Percentiles rank a stretch among this genome's conserved stretches.
phyloP scores from a whole-genome alignment of 1,284 basidiomycete genomes.

The Heimioporus punctisporus region DNA sequence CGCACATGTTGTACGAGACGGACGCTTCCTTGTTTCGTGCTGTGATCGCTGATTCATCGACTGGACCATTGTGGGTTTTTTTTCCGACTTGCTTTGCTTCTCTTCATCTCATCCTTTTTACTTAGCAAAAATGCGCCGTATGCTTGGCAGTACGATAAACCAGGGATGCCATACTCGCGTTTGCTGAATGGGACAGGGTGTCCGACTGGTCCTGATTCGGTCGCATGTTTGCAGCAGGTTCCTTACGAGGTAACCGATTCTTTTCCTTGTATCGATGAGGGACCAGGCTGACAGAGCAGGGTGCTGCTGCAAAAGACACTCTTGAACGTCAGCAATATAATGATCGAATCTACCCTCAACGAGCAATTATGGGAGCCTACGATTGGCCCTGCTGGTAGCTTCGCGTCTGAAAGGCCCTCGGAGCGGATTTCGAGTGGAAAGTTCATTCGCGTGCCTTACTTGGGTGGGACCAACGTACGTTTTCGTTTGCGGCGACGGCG shows the following conservation, averaged over 20 bases:
- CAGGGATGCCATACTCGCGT: conserved; percentile 54
- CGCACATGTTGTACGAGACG: conserved; percentile 10
- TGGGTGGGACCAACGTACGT: conserved; percentile 35
- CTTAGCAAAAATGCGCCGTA: conserved; percentile 59
- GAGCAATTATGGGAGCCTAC: conserved; percentile 60
- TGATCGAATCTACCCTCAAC: conserved; percentile 50
- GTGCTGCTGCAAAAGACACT: conserved; percentile 17
- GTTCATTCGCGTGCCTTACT: conserved; percentile 55
- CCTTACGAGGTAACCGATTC: conserved; percentile 16
- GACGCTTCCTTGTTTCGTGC: conserved; percentile 16
- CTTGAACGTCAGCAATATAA: conserved; percentile 39
- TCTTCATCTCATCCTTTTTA: neutral
- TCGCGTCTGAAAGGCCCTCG: conserved; percentile 51
- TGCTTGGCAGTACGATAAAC: conserved; percentile 53
- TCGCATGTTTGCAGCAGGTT: conserved; percentile 35
- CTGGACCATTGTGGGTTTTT: conserved; percentile 23
- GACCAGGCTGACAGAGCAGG: too few relatives aligned
- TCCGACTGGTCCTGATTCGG: conserved; percentile 38
- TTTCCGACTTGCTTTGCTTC: too few relatives aligned
- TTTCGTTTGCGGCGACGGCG: too few relatives aligned
- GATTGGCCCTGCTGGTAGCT: conserved; percentile 53
- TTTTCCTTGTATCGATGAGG: neutral
- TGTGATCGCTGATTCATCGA: conserved; percentile 22
- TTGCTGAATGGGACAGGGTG: conserved; percentile 52
- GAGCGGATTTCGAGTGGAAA: conserved; percentile 46